These are phyloP conservation scores for Colletotrichum lentis DNA, from an alignment of 2,329 filamentous ascomycete species.

Conservation along the genomic window DNA sequence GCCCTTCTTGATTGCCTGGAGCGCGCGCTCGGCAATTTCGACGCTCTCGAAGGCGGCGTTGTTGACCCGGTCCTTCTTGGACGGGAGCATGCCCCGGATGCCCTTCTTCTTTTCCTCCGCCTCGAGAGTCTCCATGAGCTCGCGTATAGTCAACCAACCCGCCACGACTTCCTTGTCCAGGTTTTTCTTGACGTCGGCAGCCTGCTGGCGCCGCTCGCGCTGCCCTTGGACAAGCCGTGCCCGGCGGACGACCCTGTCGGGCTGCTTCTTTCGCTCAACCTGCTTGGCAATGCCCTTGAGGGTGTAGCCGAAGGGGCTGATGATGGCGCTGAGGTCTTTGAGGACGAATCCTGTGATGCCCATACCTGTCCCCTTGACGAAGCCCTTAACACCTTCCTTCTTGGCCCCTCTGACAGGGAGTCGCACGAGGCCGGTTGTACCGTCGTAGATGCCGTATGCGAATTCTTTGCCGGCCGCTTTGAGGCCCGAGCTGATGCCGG, in stretches of 20 bases:
- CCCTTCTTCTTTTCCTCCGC: constrained; percentile 47
- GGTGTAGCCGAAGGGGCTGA: constrained; percentile 68
- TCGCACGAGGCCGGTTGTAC: constrained; percentile 67
- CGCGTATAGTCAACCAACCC: constrained; percentile 54
- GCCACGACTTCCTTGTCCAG: constrained; percentile 46
- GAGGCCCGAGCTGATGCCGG: constrained; percentile 70
- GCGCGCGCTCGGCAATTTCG: constrained; percentile 54
- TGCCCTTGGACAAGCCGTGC: constrained; percentile 68
- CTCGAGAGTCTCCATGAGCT: constrained; percentile 52
- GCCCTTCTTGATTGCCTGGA: constrained; percentile 57
- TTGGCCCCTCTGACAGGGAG: constrained; percentile 67
- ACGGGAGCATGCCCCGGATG: constrained; percentile 46
- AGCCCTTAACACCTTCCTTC: constrained; percentile 57
- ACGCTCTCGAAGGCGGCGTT: constrained; percentile 60
- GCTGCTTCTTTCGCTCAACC: constrained; percentile 60
- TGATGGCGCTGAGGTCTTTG: constrained; percentile 69
- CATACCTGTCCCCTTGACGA: constrained; percentile 66
- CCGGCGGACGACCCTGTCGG: constrained; percentile 61
- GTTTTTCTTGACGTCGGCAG: constrained; percentile 47
- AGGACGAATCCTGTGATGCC: constrained; percentile 70
- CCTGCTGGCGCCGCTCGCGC: constrained; percentile 49
- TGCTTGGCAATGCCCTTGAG: constrained; percentile 72
- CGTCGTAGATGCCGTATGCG: constrained; percentile 70
- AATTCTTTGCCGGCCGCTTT: constrained; percentile 69
- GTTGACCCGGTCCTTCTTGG: constrained; percentile 50